Conservation (phyloP, 225 moss, liverwort and hornwort genomes). For the Pseudoscleropodium purum region DNA sequence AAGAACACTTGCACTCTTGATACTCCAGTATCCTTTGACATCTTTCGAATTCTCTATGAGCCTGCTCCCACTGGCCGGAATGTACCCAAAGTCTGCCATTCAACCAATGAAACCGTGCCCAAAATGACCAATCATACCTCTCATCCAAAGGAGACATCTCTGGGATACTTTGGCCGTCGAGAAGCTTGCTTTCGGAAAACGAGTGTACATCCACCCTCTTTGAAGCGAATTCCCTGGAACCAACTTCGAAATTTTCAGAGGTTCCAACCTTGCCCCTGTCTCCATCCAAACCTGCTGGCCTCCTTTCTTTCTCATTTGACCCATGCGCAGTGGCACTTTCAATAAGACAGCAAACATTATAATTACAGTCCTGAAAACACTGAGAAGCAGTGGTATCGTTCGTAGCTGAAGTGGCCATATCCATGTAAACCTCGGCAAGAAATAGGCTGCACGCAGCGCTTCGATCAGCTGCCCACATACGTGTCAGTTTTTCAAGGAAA, state of each 20-base stretch:
- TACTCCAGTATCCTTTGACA: constrained; percentile 67
- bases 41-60: constrained; percentile 65
- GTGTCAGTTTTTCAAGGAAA: constrained; percentile 66
- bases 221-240: background rate
- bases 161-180: background rate
- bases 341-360: constrained; percentile 73
- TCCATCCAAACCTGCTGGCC: background rate
- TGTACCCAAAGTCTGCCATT: constrained; percentile 70
- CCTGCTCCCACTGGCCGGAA: constrained; percentile 78
- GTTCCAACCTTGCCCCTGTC: background rate
- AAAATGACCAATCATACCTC: constrained; percentile 70
- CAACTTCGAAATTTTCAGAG: background rate
- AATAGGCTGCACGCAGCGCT: constrained; percentile 74
- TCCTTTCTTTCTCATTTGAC: constrained; percentile 14
- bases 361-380: constrained; percentile 68
- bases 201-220: background rate
- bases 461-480: constrained; percentile 69
- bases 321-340: constrained; percentile 46
- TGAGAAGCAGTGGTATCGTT: constrained; percentile 38
- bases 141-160: constrained; percentile 29
- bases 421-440: constrained; percentile 91
- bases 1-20: constrained; percentile 30
- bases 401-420: constrained; percentile 62
- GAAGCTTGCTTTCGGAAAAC: background rate
- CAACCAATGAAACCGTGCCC: constrained; percentile 87